phyloP scores from a whole-genome alignment of 345 rosid species.

The Ailanthus altissimus region DNA sequence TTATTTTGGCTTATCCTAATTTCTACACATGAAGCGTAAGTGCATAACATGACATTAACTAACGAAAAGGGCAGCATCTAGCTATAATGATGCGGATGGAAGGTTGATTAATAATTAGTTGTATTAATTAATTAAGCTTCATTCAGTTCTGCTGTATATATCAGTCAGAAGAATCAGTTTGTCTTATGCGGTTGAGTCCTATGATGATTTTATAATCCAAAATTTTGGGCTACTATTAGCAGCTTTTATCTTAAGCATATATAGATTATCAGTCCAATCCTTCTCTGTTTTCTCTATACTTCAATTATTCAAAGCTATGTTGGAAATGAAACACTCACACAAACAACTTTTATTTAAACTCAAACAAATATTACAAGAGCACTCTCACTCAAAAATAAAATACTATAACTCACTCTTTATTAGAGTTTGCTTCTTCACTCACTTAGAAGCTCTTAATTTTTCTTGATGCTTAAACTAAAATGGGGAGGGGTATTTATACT shows the following conservation, averaged over 20 bases:
- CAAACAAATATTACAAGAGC: too few species aligned
- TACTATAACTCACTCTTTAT: too few species aligned
- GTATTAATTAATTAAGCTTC: neutral
- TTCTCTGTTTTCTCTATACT: neutral
- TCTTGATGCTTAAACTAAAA: too few species aligned
- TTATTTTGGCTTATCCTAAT: conserved; percentile 11
- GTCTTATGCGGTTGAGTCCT: neutral
- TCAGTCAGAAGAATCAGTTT: neutral
- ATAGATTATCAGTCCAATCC: neutral
- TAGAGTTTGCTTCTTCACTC: too few species aligned
- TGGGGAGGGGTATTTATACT: too few species aligned
- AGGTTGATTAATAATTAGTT: neutral
- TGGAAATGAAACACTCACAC: too few species aligned
- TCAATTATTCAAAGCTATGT: too few species aligned
- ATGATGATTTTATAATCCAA: neutral
- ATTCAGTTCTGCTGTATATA: neutral
- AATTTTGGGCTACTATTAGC: neutral
- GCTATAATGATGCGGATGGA: neutral
- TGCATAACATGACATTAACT: neutral
- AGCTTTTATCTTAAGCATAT: neutral
- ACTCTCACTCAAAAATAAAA: too few species aligned
- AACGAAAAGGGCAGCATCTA: neutral
- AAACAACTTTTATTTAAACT: too few species aligned
- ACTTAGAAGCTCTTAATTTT: too few species aligned
- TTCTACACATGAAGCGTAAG: conserved; percentile 3